These are phyloP conservation scores for Jamesozyma spencerorum DNA, from an alignment of 805 yeast species.

Conservation along the genomic window DNA sequence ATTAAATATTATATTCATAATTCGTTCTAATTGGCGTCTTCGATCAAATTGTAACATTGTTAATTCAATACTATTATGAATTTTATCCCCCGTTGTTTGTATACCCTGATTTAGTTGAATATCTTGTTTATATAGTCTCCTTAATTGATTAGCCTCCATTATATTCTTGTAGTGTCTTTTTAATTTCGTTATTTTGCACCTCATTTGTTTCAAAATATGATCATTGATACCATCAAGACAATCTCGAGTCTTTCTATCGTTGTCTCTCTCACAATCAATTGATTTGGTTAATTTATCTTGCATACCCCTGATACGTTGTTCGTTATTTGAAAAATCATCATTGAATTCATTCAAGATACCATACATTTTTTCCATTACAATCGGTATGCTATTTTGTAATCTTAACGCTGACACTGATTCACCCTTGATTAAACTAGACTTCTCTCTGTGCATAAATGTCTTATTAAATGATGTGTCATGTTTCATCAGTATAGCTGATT, in stretches of 20 bases:
- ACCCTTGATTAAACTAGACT: no score
- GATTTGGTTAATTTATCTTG: background rate
- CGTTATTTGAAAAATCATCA: background rate
- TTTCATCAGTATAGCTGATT: background rate
- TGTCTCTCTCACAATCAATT: background rate
- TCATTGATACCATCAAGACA: background rate
- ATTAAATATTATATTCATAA: background rate
- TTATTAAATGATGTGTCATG: no score
- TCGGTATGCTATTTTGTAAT: background rate
- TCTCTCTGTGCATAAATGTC: no score
- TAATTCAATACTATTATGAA: background rate
- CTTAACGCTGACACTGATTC: background rate
- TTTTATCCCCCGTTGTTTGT: background rate
- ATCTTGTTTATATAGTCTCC: background rate
- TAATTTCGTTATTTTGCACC: background rate
- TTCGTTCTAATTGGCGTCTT: background rate
- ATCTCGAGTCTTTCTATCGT: background rate
- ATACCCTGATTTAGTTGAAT: background rate
- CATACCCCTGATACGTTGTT: background rate
- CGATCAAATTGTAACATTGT: background rate
- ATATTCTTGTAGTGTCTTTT: background rate
- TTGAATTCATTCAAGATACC: background rate
- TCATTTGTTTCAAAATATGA: background rate
- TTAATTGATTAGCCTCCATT: background rate
- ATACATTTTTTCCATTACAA: background rate